Conservation (phyloP, 2,329 filamentous ascomycete species). For the Cladosporium sp. region DNA sequence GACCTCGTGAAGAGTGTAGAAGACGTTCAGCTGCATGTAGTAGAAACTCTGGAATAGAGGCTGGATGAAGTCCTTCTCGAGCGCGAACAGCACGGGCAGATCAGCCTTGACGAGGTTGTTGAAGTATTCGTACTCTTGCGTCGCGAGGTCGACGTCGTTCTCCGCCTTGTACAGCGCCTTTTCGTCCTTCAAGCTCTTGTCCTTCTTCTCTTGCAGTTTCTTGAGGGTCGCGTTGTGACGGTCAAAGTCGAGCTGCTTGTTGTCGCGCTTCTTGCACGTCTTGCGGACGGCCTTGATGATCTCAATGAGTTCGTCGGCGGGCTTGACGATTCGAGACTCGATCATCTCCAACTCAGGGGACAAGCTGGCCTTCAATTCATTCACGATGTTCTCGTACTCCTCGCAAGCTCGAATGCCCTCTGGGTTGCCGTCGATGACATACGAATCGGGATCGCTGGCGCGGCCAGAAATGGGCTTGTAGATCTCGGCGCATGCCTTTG, state of each 20-base stretch:
- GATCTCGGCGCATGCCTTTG: slow-evolving; percentile 89
- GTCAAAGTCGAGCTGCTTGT: slow-evolving; percentile 97
- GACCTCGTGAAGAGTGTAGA: slow-evolving; percentile 95
- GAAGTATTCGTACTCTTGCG: slow-evolving; percentile 96
- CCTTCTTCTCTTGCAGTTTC: slow-evolving; percentile 96
- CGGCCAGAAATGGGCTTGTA: slow-evolving; percentile 98
- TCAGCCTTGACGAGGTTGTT: slow-evolving; percentile 97
- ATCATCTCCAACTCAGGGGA: slow-evolving; percentile 97
- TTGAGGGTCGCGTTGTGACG: slow-evolving; percentile 78
- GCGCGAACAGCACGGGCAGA: slow-evolving; percentile 80
- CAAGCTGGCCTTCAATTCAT: slow-evolving; percentile 82
- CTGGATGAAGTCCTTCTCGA: slow-evolving; percentile 92
- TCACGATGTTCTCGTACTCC: slow-evolving; percentile 88
- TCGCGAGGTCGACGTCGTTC: slow-evolving; percentile 82
- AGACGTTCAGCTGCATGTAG: slow-evolving; percentile 99
- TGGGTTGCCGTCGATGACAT: slow-evolving; percentile 76
- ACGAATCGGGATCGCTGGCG: slow-evolving; percentile 84
- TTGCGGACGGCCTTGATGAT: slow-evolving; percentile 96
- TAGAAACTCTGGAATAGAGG: slow-evolving; percentile 99
- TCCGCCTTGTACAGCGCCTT: slow-evolving; percentile 96
- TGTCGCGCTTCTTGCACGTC: slow-evolving; percentile 80
- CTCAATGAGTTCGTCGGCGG: slow-evolving; percentile 87
- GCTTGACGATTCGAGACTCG: slow-evolving; percentile 81
- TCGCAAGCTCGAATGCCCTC: slow-evolving; percentile 94
- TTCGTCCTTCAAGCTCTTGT: slow-evolving; percentile 92